Conservation (phyloP, 768 basidiomycete genomes). For the Astraeus odoratus region DNA sequence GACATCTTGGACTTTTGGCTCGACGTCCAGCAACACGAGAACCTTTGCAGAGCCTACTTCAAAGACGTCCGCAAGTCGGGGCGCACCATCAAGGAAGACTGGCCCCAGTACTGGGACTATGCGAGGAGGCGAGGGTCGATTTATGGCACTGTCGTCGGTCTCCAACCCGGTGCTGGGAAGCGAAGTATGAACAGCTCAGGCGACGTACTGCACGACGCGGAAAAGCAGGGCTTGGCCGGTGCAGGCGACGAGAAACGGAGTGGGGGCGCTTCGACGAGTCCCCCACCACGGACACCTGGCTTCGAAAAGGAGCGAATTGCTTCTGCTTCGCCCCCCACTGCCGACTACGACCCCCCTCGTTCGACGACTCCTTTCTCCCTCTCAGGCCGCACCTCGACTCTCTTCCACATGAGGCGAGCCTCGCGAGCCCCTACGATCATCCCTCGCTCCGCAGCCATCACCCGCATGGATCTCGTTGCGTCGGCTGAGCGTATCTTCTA, state of each 20-base stretch:
- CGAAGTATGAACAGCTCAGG: constrained; percentile 80
- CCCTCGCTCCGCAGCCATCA: constrained; percentile 85
- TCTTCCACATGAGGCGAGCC: constrained; percentile 69
- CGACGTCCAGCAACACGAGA: constrained; percentile 98
- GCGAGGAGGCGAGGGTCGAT: constrained; percentile 89
- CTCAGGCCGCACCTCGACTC: constrained; percentile 65
- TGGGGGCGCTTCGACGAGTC: constrained; percentile 53
- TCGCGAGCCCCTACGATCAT: constrained; percentile 93
- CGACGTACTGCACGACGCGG: constrained; percentile 62
- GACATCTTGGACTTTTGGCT: constrained; percentile 99
- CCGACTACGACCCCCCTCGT: constrained; percentile 45
- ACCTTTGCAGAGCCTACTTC: constrained; percentile 97
- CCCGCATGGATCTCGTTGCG: constrained; percentile 81
- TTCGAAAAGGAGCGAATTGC: constrained; percentile 30
- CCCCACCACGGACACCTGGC: constrained; percentile 39
- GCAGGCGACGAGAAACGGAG: constrained; percentile 38
- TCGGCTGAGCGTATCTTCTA: constrained; percentile 95
- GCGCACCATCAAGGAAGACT: constrained; percentile 88
- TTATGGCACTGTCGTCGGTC: constrained; percentile 83
- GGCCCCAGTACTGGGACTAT: constrained; percentile 98
- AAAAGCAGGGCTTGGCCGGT: constrained; percentile 56
- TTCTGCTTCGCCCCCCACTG: constrained; percentile 43
- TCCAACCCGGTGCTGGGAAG: constrained; percentile 56
- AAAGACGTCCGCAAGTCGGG: constrained; percentile 97
- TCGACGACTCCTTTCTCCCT: constrained; percentile 78